These are phyloP conservation scores for Bipolaris zeicola DNA, from an alignment of 2,329 filamentous ascomycete species.

Conservation along the genomic window DNA sequence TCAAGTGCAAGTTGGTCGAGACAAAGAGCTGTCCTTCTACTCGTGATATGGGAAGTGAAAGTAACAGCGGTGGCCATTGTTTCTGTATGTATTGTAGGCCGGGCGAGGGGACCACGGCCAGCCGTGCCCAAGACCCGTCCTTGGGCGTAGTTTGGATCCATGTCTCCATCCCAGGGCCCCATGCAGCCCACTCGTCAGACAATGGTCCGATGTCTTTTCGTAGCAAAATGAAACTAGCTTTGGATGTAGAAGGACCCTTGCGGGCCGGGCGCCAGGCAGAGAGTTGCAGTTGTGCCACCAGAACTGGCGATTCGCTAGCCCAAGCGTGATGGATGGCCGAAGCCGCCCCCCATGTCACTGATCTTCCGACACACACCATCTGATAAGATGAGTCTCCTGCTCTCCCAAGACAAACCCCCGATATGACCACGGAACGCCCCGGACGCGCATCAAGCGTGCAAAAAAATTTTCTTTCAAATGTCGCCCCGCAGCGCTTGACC, in stretches of 20 bases:
- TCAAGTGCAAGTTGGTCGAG: background rate
- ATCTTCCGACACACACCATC: conserved; percentile 34
- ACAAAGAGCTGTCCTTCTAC: conserved; percentile 2
- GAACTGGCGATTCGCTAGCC: conserved; percentile 17
- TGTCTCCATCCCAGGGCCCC: conserved; percentile 18
- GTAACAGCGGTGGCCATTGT: conserved; percentile 25
- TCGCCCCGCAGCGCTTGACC: conserved; percentile 35
- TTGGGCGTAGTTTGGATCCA: conserved; percentile 23
- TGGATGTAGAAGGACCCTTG: conserved; percentile 10
- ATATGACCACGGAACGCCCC: background rate
- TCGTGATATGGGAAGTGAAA: conserved; percentile 17
- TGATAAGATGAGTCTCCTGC: conserved; percentile 32
- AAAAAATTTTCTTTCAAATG: conserved; percentile 27
- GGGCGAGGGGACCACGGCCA: background rate
- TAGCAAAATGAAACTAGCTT: conserved; percentile 7
- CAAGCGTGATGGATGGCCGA: conserved; percentile 2
- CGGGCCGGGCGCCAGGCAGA: conserved; percentile 30
- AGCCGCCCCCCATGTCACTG: conserved; percentile 11
- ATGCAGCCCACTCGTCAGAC: conserved; percentile 34
- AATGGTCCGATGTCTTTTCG: conserved; percentile 35
- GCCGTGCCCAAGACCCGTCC: conserved; percentile 22
- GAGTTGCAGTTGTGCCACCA: conserved; percentile 17
- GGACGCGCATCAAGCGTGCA: conserved; percentile 32
- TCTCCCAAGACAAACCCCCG: too few relatives aligned
- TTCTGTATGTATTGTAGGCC: conserved; percentile 13